Conservation (phyloP, 2,329 filamentous ascomycete species). For the Calonectria hongkongensis region DNA sequence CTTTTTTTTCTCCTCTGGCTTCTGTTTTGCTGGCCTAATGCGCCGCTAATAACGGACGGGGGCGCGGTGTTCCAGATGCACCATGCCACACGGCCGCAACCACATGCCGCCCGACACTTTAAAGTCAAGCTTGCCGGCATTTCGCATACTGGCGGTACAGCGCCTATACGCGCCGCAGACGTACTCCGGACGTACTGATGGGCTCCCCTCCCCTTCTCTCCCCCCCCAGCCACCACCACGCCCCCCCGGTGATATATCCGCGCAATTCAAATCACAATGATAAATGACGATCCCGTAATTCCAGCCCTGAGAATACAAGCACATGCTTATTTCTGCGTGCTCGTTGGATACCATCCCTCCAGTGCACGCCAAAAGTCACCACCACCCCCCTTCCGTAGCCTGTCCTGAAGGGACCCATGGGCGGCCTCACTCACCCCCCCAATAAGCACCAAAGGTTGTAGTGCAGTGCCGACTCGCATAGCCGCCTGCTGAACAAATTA, state of each 20-base stretch:
- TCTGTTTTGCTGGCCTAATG: constrained; percentile 12
- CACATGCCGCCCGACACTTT: constrained; percentile 16
- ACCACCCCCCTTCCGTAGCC: constrained; percentile 1
- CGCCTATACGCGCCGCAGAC: constrained; percentile 19
- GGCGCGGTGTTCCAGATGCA: constrained; percentile 19
- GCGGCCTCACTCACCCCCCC: constrained; percentile 28
- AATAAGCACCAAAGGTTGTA: not conserved
- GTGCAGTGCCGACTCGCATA: constrained; percentile 24
- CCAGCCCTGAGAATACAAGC: constrained; percentile 9
- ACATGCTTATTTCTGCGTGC: constrained; percentile 23
- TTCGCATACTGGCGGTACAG: constrained; percentile 24
- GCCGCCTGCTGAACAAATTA: constrained; percentile 14
- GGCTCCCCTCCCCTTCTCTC: no score
- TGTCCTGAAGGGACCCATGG: not conserved
- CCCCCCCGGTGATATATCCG: constrained; percentile 28
- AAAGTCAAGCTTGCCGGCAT: constrained; percentile 14
- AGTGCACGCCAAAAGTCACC: not conserved
- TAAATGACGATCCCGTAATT: constrained; percentile 30
- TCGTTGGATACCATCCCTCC: constrained; percentile 18
- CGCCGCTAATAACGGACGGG: constrained; percentile 22
- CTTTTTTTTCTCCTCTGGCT: not conserved
- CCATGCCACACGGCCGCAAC: constrained; percentile 17
- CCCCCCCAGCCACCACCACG: constrained; percentile 17
- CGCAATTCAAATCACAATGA: constrained; percentile 30
- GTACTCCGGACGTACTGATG: constrained; percentile 21